Percentiles rank a stretch among this genome's conserved stretches.
phyloP scores from a whole-genome alignment of 768 basidiomycete genomes.

The Mycena latifolia region DNA sequence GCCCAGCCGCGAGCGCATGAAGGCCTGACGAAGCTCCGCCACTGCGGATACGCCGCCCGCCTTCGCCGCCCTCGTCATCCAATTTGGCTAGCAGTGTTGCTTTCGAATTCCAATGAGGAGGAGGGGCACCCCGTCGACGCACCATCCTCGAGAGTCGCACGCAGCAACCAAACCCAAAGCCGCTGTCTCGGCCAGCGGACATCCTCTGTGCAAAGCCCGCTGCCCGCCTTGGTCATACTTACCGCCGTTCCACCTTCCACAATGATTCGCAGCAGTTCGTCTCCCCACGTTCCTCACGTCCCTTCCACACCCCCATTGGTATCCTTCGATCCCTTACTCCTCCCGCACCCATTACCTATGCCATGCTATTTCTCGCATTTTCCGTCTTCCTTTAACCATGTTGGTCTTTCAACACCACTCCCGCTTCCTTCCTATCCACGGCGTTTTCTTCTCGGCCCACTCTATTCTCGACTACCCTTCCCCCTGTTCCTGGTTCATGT shows the following conservation, averaged over 20 bases:
- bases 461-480: slow-evolving; percentile 6
- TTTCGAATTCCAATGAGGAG: slow-evolving; percentile 6
- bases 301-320: slow-evolving; percentile 4
- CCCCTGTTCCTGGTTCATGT: neutral
- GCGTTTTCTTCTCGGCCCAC: slow-evolving; percentile 7
- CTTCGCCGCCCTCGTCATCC: too few relatives aligned
- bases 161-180: too few relatives aligned
- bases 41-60: too few relatives aligned
- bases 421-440: too few relatives aligned
- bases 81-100: too few relatives aligned
- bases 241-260: slow-evolving; percentile 6
- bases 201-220: neutral
- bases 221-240: slow-evolving; percentile 8
- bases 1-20: too few relatives aligned
- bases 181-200: neutral
- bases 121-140: slow-evolving; percentile 5
- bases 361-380: slow-evolving; percentile 4
- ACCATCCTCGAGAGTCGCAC: neutral
- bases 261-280: slow-evolving; percentile 3
- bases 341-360: slow-evolving; percentile 8
- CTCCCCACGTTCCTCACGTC: slow-evolving; percentile 1
- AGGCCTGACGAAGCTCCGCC: too few relatives aligned
- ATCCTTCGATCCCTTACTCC: neutral
- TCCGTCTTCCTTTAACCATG: slow-evolving; percentile 10
- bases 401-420: neutral